Percentiles rank a stretch among this genome's conserved stretches.
These are phyloP conservation scores for Hyphopichia wangnamkhiaoensis DNA, from an alignment of 1,139 yeast species.

Conservation along the genomic window DNA sequence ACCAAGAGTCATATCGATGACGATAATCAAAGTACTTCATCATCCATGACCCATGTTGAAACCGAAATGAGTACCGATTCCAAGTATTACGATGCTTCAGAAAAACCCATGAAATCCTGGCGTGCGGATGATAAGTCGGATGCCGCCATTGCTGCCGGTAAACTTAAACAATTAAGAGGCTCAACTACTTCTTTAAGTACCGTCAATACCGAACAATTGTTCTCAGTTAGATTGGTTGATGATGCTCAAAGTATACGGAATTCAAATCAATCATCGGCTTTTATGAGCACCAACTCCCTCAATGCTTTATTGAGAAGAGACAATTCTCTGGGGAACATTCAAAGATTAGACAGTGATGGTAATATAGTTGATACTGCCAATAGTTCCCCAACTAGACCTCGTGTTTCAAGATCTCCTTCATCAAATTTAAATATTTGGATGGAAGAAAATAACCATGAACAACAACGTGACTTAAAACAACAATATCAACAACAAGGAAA, in stretches of 20 bases:
- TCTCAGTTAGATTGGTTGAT: constrained; percentile 77
- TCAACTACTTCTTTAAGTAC: constrained; percentile 78
- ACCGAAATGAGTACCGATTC: constrained; percentile 23
- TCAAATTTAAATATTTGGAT: constrained; percentile 31
- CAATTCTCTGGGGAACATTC: constrained; percentile 44
- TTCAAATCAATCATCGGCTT: constrained; percentile 32
- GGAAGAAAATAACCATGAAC: constrained; percentile 26
- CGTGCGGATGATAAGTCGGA: constrained; percentile 49
- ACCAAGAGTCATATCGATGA: constrained; percentile 21
- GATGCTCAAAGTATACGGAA: constrained; percentile 48
- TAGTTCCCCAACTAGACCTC: constrained; percentile 10
- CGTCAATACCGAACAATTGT: constrained; percentile 80
- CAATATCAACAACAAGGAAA: background rate
- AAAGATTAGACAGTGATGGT: constrained; percentile 56
- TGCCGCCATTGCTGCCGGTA: constrained; percentile 18
- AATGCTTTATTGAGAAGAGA: constrained; percentile 32
- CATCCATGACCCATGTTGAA: constrained; percentile 42
- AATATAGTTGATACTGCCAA: constrained; percentile 37
- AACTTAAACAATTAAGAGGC: constrained; percentile 27
- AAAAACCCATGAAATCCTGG: constrained; percentile 70
- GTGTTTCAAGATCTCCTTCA: constrained; percentile 27
- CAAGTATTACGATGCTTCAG: constrained; percentile 34
- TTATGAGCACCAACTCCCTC: constrained; percentile 32
- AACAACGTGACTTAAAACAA: background rate
- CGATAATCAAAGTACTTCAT: constrained; percentile 27